These are phyloP conservation scores for Grosmannia huntii DNA, from an alignment of 2,329 filamentous ascomycete species.

Conservation along the genomic window DNA sequence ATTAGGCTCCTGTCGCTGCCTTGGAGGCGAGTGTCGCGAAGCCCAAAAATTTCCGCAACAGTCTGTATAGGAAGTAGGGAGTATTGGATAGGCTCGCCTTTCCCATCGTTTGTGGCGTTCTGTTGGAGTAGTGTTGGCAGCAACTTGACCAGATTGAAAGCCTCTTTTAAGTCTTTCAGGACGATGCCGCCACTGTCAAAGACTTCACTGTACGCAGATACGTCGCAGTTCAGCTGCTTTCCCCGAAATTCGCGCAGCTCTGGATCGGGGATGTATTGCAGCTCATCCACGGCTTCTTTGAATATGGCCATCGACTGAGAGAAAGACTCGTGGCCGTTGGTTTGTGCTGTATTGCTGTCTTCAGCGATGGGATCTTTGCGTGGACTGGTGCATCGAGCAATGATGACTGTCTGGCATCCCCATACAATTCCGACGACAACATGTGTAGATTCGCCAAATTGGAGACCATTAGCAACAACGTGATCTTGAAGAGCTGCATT, in stretches of 20 bases:
- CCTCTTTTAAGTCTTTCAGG: neutral
- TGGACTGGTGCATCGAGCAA: neutral
- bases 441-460: neutral
- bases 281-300: conserved; percentile 1
- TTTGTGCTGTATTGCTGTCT: neutral
- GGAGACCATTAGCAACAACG: neutral
- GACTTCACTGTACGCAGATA: conserved; percentile 3
- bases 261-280: neutral
- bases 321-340: neutral
- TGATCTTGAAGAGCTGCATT: neutral
- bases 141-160: neutral
- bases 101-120: neutral
- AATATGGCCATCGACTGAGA: neutral
- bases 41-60: neutral
- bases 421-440: conserved; percentile 2
- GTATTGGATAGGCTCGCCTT: conserved; percentile 2
- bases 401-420: conserved; percentile 2
- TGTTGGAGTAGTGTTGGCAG: neutral
- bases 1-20: neutral
- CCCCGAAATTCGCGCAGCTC: neutral
- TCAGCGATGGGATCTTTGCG: neutral
- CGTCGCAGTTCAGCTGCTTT: neutral
- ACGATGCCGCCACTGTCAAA: neutral
- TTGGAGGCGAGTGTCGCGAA: neutral
- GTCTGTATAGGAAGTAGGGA: neutral